Evolutionary conservation across 2,329 filamentous ascomycete species (phyloP).

Genomic region (Leptoxyphium fumago): DNA sequence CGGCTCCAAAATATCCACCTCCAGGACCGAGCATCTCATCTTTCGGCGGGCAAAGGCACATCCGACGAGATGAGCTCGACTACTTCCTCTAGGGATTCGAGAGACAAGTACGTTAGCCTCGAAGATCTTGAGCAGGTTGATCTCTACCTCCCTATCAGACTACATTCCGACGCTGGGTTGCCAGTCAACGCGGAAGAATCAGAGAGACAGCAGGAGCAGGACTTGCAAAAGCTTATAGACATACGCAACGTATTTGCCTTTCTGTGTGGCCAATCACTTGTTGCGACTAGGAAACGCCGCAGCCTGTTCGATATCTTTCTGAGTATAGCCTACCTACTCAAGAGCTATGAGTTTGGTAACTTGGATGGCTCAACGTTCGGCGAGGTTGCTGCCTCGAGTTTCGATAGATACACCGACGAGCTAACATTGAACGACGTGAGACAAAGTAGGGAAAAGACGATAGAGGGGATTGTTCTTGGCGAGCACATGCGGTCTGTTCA

Average conservation of each 20-base stretch:
- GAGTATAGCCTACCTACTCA: conserved; percentile 42
- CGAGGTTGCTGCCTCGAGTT: conserved; percentile 47
- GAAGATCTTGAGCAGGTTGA: conserved; percentile 37
- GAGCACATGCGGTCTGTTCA: conserved; percentile 71
- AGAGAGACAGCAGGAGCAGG: conserved; percentile 25
- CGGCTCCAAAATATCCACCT: conserved; percentile 12
- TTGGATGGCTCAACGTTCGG: conserved; percentile 49
- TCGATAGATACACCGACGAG: conserved; percentile 63
- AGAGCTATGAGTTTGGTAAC: conserved; percentile 45
- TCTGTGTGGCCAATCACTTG: conserved; percentile 44
- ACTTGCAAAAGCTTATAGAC: conserved; percentile 40
- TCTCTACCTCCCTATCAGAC: conserved; percentile 43
- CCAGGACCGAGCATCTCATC: not conserved
- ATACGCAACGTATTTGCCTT: conserved; percentile 52
- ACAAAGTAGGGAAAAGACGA: conserved; percentile 69
- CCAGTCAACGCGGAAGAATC: conserved; percentile 13
- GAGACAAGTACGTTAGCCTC: conserved; percentile 32
- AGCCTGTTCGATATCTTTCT: conserved; percentile 47
- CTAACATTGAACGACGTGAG: conserved; percentile 65
- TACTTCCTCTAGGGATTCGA: conserved; percentile 20
- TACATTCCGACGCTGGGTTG: conserved; percentile 34
- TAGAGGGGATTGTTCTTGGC: conserved; percentile 78
- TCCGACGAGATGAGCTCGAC: conserved; percentile 9
- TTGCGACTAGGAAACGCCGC: conserved; percentile 41
- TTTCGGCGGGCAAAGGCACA: not conserved